Evolutionary conservation across 2,329 filamentous ascomycete genomes (phyloP).

Genomic region (Hypoxylon sp.): DNA sequence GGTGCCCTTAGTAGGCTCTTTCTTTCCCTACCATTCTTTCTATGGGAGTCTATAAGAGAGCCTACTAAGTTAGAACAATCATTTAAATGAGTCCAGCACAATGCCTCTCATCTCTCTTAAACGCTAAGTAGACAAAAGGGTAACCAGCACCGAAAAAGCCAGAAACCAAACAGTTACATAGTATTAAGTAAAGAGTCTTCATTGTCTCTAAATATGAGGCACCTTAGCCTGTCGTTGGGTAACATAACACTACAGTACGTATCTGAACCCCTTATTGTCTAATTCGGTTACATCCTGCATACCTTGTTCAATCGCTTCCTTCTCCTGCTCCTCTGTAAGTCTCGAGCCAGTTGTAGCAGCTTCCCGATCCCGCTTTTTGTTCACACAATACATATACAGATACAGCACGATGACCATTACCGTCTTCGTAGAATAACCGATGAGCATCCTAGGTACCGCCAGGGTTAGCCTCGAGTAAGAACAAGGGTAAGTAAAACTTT

Average conservation of each 20-base stretch:
- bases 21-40: neutral
- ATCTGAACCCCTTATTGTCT: slow-evolving; percentile 66
- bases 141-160: too few species aligned
- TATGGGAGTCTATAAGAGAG: neutral
- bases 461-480: slow-evolving; percentile 6
- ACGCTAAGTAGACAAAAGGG: neutral
- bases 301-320: slow-evolving; percentile 63
- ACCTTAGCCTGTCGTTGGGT: neutral
- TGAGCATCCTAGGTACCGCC: slow-evolving; percentile 59
- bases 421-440: slow-evolving; percentile 66
- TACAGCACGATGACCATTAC: slow-evolving; percentile 62
- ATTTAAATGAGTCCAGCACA: neutral
- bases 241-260: slow-evolving; percentile 55
- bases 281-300: slow-evolving; percentile 68
- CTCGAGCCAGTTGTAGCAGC: slow-evolving; percentile 47
- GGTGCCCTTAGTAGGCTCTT: neutral
- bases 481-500: neutral
- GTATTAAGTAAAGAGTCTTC: neutral
- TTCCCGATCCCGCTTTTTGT: slow-evolving; percentile 65
- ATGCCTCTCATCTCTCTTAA: neutral
- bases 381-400: slow-evolving; percentile 65
- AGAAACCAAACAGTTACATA: neutral
- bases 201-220: neutral
- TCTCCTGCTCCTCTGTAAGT: slow-evolving; percentile 57
- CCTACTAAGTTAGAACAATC: neutral